Evolutionary conservation across 805 yeast species (phyloP).

Genomic region (Ogataea paradorogensis): DNA sequence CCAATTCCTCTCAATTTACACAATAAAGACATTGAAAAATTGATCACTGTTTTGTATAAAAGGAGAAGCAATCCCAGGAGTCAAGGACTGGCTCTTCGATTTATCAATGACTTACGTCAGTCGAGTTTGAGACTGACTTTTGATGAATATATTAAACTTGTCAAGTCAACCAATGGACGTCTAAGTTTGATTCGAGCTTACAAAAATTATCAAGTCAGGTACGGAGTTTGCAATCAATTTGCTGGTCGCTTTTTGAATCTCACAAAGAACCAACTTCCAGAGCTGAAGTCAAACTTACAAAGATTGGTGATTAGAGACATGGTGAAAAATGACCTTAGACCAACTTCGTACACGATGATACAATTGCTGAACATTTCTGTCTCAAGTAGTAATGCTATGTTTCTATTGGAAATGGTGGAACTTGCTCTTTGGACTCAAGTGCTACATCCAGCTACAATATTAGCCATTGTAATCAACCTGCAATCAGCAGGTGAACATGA

Average conservation of each 20-base stretch:
- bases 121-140: neutral
- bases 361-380: neutral
- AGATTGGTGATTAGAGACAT: neutral
- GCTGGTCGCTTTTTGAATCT: neutral
- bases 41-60: neutral
- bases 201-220: neutral
- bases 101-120: neutral
- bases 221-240: neutral
- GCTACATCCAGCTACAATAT: neutral
- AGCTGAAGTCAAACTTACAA: neutral
- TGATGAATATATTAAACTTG: neutral
- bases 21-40: neutral
- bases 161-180: neutral
- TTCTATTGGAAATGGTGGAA: neutral
- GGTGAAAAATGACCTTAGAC: neutral
- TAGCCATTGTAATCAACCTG: neutral
- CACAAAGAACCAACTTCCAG: neutral
- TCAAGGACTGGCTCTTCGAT: neutral
- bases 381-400: neutral
- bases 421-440: neutral
- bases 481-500: neutral
- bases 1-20: neutral
- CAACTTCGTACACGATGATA: neutral
- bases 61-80: neutral
- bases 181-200: neutral